Evolutionary conservation across 2,329 filamentous ascomycete genomes (phyloP), one percentile per base, ranked within the genome.

Genomic region (Ceratocystis colombiana): DNA sequence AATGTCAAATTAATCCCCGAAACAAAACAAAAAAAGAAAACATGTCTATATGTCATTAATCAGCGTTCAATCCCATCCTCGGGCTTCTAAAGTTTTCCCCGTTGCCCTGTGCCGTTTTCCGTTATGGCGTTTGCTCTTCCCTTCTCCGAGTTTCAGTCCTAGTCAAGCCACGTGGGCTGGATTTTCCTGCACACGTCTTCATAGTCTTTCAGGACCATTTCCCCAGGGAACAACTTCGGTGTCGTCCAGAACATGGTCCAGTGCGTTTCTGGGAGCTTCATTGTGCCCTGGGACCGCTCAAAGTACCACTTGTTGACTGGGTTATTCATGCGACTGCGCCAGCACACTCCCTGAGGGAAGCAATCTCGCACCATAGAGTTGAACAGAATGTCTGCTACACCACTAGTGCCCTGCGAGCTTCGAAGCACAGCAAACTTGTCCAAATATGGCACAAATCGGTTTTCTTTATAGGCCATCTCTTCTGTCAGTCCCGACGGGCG

Each of bases 231-330:
- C 66, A 87, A 79, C 61, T 84, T 83, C 0, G 83, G 80, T 0
- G 88, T 94, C 1, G 94, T 99, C 92, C 94, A 99, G 73, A 99
- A 99, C 91, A 97, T 96, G 2, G 91, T 90, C 94, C 94, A 99
- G 71, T 92, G 87, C 59, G 84, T 89, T n/a, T 83, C 85, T 0
- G 82, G 80, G 46, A 99, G 77, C 76, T 95, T 94, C 81, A 87
- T 88, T 1, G 87, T 92, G 0, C 94, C 94, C 61, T 83, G 79
- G 1, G 89, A 90, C 61, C 94, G 82, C 76, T 99, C 94, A 76
- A 97, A 96, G 75, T 99, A 99, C 94, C 94, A 99, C 74, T 96
- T 96, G 73, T 99, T 99, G 3, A 99, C 94, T 0, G 92, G 93
- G 73, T 99, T 97, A 73, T 92, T 85, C 72, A 88, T 88, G 64